These are phyloP conservation scores for Schizophyllum commune DNA, from an alignment of 1,284 basidiomycete species.

Conservation along the genomic window DNA sequence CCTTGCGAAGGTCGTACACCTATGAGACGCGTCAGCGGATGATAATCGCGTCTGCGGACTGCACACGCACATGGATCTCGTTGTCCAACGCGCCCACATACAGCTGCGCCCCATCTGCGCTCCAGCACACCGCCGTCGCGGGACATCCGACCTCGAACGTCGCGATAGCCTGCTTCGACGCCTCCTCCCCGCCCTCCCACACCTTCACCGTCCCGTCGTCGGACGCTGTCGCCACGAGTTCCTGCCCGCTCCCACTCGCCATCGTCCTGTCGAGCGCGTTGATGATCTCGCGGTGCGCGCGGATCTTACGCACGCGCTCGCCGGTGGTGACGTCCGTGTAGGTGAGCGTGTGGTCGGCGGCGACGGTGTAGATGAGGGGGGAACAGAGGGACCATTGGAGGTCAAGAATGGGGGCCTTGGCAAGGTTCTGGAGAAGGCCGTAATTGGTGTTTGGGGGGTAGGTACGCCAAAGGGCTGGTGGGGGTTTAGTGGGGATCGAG, in stretches of 20 bases:
- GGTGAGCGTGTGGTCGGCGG: constrained; percentile 75
- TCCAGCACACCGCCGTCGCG: constrained; percentile 89
- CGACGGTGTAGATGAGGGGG: constrained; percentile 68
- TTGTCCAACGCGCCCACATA: constrained; percentile 92
- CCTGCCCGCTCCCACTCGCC: constrained; percentile 72
- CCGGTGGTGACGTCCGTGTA: constrained; percentile 75
- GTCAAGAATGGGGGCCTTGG: constrained; percentile 76
- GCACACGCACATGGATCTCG: constrained; percentile 74
- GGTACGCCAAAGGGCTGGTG: constrained; percentile 68
- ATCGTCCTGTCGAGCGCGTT: constrained; percentile 83
- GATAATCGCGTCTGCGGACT: not conserved
- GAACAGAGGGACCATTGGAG: constrained; percentile 75
- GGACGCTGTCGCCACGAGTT: constrained; percentile 76
- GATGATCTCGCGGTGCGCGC: constrained; percentile 83
- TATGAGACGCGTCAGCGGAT: constrained; percentile 20
- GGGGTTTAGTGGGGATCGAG: not conserved
- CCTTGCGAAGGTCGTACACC: constrained; percentile 84
- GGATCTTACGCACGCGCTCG: constrained; percentile 63
- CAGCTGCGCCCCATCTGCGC: constrained; percentile 77
- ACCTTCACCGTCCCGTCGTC: constrained; percentile 87
- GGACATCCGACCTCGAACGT: constrained; percentile 82
- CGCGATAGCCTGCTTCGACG: constrained; percentile 68
- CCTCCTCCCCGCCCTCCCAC: constrained; percentile 79
- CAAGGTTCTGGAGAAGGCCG: constrained; percentile 62
- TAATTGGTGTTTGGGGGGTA: constrained; percentile 80